A percentile compares a stretch with the other conserved stretches of the same genome.
phyloP scores from a whole-genome alignment of 257 asterid species.

The Misopates orontium region DNA sequence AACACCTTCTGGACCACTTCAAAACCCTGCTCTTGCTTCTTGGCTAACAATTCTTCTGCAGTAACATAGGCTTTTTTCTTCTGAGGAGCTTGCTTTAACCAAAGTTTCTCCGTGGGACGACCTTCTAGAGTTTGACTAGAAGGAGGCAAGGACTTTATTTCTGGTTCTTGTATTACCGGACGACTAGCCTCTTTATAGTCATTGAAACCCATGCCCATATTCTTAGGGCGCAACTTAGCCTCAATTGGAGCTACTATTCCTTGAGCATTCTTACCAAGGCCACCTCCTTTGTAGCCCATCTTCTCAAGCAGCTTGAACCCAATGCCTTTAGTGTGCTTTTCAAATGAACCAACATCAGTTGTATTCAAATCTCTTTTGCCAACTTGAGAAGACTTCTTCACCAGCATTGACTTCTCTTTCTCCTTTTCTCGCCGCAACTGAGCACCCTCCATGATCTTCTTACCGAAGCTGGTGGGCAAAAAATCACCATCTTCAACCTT shows the following conservation, averaged over 20 bases:
- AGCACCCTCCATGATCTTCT: constrained; percentile 73
- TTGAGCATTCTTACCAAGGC: constrained; percentile 84
- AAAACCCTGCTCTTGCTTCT: constrained; percentile 74
- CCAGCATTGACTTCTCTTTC: constrained; percentile 58
- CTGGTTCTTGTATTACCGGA: constrained; percentile 48
- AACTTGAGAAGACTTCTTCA: constrained; percentile 50
- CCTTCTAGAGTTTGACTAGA: constrained; percentile 41
- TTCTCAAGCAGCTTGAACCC: constrained; percentile 74
- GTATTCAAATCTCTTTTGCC: constrained; percentile 45
- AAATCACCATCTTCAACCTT: constrained; percentile 44
- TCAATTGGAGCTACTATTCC: constrained; percentile 83
- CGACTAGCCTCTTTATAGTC: constrained; percentile 62
- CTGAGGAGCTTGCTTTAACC: constrained; percentile 67
- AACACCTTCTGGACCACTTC: constrained; percentile 81
- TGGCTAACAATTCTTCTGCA: constrained; percentile 72
- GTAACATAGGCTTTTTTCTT: constrained; percentile 67
- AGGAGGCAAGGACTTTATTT: constrained; percentile 43
- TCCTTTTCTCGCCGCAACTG: constrained; percentile 54
- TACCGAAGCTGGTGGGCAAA: constrained; percentile 72
- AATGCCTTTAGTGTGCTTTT: constrained; percentile 76
- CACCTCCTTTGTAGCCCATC: constrained; percentile 96
- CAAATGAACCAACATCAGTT: constrained; percentile 63
- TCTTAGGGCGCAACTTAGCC: constrained; percentile 80
- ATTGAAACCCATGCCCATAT: constrained; percentile 91
- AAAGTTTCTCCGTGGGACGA: constrained; percentile 57